These are phyloP conservation scores for Odontarrhena argentea DNA, from an alignment of 345 rosid species.

Conservation along the genomic window DNA sequence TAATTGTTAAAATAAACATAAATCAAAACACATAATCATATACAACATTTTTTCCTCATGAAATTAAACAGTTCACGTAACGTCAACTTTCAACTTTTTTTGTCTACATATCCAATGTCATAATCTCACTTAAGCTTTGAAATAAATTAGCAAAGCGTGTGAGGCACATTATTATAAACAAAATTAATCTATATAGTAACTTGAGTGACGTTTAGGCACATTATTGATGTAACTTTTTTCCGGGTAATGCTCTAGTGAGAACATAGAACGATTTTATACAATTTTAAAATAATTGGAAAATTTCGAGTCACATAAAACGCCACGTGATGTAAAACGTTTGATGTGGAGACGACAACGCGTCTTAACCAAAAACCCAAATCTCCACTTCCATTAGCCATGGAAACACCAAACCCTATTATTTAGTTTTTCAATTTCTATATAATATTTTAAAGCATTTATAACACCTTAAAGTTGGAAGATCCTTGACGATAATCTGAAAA, in stretches of 20 bases:
- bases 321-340: slow-evolving; percentile 24
- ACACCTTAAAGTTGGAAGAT: no score
- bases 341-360: slow-evolving; percentile 27
- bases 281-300: neutral
- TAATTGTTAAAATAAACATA: no score
- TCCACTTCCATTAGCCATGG: slow-evolving; percentile 29
- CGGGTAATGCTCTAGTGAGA: slow-evolving; percentile 8
- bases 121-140: slow-evolving; percentile 22
- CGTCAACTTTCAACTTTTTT: neutral
- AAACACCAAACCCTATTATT: slow-evolving; percentile 9
- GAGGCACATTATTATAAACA: neutral
- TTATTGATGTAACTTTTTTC: neutral
- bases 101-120: neutral
- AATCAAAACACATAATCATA: no score
- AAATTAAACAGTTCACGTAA: slow-evolving; percentile 9
- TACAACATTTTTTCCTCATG: neutral
- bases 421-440: neutral
- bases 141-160: slow-evolving; percentile 20
- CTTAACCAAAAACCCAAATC: slow-evolving; percentile 12
- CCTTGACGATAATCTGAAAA: no score
- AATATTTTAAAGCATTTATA: no score
- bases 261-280: neutral
- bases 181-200: neutral
- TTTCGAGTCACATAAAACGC: neutral
- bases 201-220: slow-evolving; percentile 7